Conservation (phyloP, 345 rosid genomes). For the Camelina sativa region DNA sequence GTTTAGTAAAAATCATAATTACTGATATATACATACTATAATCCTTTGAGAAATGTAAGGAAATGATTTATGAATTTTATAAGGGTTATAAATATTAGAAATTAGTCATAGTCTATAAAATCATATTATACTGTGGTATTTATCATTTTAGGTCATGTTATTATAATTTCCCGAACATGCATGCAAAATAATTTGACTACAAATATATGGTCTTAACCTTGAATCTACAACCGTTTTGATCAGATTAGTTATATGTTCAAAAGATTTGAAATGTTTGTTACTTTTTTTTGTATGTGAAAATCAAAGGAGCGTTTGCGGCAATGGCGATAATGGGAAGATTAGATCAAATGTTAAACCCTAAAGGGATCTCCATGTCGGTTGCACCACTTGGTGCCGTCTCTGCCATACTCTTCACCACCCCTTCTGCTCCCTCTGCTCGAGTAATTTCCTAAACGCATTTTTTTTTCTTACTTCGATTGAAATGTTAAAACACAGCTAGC, state of each 20-base stretch:
- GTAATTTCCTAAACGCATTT: not conserved
- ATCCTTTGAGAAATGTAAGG: not conserved
- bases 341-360: conserved; percentile 69
- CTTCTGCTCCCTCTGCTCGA: conserved; percentile 75
- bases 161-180: conserved; percentile 7
- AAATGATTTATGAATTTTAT: not conserved
- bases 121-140: not conserved
- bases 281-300: not conserved
- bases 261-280: not conserved
- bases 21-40: not conserved
- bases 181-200: not conserved
- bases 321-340: conserved; percentile 85
- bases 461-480: conserved; percentile 45
- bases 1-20: conserved; percentile 5
- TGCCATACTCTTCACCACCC: conserved; percentile 76
- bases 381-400: conserved; percentile 86
- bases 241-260: not conserved
- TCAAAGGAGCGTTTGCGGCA: conserved; percentile 84
- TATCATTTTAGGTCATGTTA: not conserved
- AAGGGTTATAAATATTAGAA: not conserved
- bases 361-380: conserved; percentile 73
- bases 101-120: not conserved
- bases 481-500: conserved; percentile 41
- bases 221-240: not conserved
- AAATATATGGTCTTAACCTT: not conserved